phyloP scores from a whole-genome alignment of 2,329 filamentous ascomycete genomes.

The Stagonosporopsis cucurbitacearum region DNA sequence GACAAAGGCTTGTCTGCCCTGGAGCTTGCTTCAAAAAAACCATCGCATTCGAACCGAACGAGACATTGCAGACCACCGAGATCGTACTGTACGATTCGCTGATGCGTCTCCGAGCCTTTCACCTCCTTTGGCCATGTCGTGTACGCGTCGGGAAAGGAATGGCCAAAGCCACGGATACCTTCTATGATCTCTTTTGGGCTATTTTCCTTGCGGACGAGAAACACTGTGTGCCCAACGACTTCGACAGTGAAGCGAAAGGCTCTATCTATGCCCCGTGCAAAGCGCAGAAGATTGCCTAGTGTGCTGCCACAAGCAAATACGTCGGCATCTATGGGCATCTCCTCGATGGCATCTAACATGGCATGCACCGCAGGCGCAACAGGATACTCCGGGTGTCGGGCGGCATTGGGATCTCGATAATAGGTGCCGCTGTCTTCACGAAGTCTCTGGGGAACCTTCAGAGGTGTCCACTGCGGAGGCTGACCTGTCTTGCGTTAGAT shows the following conservation, averaged over 20 bases:
- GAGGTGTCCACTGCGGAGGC: slow-evolving; percentile 61
- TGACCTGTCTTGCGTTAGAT: slow-evolving; percentile 48
- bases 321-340: slow-evolving; percentile 56
- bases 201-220: slow-evolving; percentile 69
- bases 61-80: slow-evolving; percentile 61
- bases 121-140: slow-evolving; percentile 67
- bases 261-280: slow-evolving; percentile 54
- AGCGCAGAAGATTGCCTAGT: slow-evolving; percentile 66
- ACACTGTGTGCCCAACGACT: slow-evolving; percentile 62
- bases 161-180: slow-evolving; percentile 66
- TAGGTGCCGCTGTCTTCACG: slow-evolving; percentile 57
- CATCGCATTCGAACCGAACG: slow-evolving; percentile 64
- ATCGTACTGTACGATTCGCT: slow-evolving; percentile 64
- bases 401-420: slow-evolving; percentile 63
- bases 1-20: slow-evolving; percentile 41
- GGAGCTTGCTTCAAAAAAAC: slow-evolving; percentile 50
- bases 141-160: slow-evolving; percentile 70
- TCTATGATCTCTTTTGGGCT: slow-evolving; percentile 63
- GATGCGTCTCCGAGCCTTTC: slow-evolving; percentile 64
- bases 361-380: slow-evolving; percentile 59
- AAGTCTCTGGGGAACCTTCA: slow-evolving; percentile 42
- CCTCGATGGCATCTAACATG: slow-evolving; percentile 41
- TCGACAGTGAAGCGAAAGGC: slow-evolving; percentile 67
- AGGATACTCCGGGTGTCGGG: slow-evolving; percentile 57
- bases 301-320: slow-evolving; percentile 68